Evolutionary conservation across 495 filamentous ascomycete genomes (phyloP).

Genomic region (Aspergillus sparsus): DNA sequence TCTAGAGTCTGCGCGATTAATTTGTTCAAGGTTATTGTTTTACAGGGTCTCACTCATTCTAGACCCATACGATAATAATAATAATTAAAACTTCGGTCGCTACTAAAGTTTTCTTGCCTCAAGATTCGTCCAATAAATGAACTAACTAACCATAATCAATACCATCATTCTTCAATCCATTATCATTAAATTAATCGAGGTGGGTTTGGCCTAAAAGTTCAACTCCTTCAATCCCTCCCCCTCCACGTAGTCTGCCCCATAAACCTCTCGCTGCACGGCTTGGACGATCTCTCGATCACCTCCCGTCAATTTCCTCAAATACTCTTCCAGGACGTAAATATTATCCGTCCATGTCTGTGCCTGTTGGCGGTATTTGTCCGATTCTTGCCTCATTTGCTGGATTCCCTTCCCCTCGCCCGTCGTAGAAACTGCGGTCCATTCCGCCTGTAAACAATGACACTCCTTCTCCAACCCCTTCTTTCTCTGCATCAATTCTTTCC

Average conservation of each 20-base stretch:
- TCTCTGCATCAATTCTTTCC: slow-evolving; percentile 25
- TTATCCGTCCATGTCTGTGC: slow-evolving; percentile 63
- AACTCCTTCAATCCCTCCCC: slow-evolving; percentile 60
- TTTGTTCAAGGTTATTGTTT: no score
- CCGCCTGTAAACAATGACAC: slow-evolving; percentile 26
- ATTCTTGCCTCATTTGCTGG: slow-evolving; percentile 52
- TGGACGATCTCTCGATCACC: slow-evolving; percentile 55
- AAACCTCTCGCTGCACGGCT: slow-evolving; percentile 55
- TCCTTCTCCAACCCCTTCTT: slow-evolving; percentile 34
- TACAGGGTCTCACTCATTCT: no score
- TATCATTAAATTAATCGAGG: no score
- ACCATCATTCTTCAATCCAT: no score
- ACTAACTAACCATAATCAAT: no score
- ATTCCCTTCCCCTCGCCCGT: slow-evolving; percentile 54
- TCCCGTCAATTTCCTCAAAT: slow-evolving; percentile 50
- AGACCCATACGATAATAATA: no score
- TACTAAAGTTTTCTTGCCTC: not conserved
- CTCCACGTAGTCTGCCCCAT: slow-evolving; percentile 64
- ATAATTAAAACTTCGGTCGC: not conserved
- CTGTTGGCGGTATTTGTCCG: slow-evolving; percentile 44
- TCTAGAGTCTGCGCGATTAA: no score
- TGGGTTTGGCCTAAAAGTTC: not conserved
- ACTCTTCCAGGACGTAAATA: slow-evolving; percentile 63
- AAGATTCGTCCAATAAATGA: not conserved
- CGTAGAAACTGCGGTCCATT: slow-evolving; percentile 27